phyloP scores from a whole-genome alignment of 495 filamentous ascomycete species.

The Trichoderma virens region DNA sequence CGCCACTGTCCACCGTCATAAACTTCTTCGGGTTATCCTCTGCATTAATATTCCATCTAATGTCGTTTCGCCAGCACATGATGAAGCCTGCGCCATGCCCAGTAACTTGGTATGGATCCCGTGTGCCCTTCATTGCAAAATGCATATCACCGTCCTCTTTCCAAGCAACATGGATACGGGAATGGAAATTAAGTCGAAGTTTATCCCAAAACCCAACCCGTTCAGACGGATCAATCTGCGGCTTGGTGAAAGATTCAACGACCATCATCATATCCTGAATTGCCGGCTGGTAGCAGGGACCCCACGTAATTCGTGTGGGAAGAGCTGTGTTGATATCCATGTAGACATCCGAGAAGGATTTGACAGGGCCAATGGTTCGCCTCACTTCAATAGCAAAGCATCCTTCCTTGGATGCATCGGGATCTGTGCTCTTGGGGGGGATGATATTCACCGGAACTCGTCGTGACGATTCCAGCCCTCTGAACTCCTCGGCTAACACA shows the following conservation, averaged over 20 bases:
- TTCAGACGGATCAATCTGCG: slow-evolving; percentile 87
- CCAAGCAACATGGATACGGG: slow-evolving; percentile 82
- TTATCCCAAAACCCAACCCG: slow-evolving; percentile 98
- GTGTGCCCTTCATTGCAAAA: slow-evolving; percentile 81
- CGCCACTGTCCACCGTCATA: slow-evolving; percentile 90
- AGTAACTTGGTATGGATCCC: slow-evolving; percentile 90
- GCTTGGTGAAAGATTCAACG: slow-evolving; percentile 94
- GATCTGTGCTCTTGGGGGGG: slow-evolving; percentile 46
- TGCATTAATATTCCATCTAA: slow-evolving; percentile 73
- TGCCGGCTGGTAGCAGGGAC: slow-evolving; percentile 92
- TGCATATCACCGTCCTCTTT: slow-evolving; percentile 94
- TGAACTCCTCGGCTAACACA: slow-evolving; percentile 91
- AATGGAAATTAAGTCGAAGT: slow-evolving; percentile 90
- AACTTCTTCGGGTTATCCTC: slow-evolving; percentile 83
- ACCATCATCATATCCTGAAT: slow-evolving; percentile 99
- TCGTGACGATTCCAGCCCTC: slow-evolving; percentile 66
- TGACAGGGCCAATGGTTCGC: slow-evolving; percentile 87
- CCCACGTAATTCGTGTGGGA: slow-evolving; percentile 92
- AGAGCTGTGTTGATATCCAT: slow-evolving; percentile 88
- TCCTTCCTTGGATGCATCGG: slow-evolving; percentile 39
- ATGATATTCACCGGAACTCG: slow-evolving; percentile 80
- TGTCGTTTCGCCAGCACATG: slow-evolving; percentile 95
- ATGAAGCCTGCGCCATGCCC: slow-evolving; percentile 90
- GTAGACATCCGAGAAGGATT: slow-evolving; percentile 88
- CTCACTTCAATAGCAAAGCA: slow-evolving; percentile 79